phyloP scores from a whole-genome alignment of 1,139 yeast genomes.

The Saccharomyces hybrid region DNA sequence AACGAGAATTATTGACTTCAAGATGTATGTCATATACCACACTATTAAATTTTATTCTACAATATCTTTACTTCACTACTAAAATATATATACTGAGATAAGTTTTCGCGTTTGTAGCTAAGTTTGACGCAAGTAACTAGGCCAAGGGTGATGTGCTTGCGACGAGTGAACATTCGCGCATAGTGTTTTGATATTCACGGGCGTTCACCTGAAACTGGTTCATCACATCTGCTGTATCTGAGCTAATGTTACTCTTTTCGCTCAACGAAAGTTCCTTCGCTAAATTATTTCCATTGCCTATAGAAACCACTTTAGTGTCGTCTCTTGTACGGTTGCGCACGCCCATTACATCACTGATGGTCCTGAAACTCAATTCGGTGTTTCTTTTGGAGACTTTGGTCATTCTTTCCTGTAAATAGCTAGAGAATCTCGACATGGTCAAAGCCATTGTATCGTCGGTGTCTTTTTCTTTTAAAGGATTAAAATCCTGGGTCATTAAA shows the following conservation, averaged over 20 bases:
- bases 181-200: not conserved
- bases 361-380: slow-evolving; percentile 5
- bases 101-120: not conserved
- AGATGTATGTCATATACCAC: not conserved
- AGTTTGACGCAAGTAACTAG: not conserved
- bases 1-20: not conserved
- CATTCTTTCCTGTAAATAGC: slow-evolving; percentile 8
- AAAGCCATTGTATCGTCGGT: slow-evolving; percentile 8
- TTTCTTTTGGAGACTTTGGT: slow-evolving; percentile 8
- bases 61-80: not conserved
- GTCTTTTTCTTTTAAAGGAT: slow-evolving; percentile 1
- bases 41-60: not conserved
- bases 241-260: not conserved
- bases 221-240: not conserved
- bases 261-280: not conserved
- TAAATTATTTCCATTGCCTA: not conserved
- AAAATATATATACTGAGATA: not conserved
- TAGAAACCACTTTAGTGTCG: not conserved
- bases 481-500: not conserved
- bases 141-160: not conserved
- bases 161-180: not conserved
- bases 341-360: not conserved
- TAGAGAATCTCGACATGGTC: slow-evolving; percentile 9
- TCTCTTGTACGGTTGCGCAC: not conserved
- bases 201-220: not conserved